Conservation (phyloP, 495 filamentous ascomycete genomes). For the Neurospora pannonica region DNA sequence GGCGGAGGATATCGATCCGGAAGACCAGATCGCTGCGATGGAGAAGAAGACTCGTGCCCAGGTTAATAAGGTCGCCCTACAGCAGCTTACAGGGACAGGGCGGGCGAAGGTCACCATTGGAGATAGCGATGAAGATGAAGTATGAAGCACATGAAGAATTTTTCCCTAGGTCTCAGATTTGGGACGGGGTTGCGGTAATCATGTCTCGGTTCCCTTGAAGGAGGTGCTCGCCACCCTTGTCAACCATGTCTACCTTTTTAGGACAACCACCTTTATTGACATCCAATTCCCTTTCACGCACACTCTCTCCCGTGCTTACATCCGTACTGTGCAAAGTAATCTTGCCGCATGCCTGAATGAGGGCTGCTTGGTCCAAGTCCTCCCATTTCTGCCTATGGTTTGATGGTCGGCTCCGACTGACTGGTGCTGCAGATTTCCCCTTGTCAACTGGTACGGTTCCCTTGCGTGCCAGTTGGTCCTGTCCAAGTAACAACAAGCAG, state of each 20-base stretch:
- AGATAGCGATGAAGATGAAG: slow-evolving; percentile 57
- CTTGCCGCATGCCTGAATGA: slow-evolving; percentile 16
- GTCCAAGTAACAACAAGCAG: neutral
- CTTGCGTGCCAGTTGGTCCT: slow-evolving; percentile 33
- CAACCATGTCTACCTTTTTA: slow-evolving; percentile 6
- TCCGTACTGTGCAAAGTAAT: slow-evolving; percentile 16
- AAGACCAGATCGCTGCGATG: slow-evolving; percentile 93
- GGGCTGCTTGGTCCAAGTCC: slow-evolving; percentile 1
- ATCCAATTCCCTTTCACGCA: slow-evolving; percentile 8
- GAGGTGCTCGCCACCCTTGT: slow-evolving; percentile 8
- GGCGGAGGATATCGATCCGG: slow-evolving; percentile 76
- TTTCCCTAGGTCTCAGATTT: slow-evolving; percentile 10
- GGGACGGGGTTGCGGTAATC: neutral
- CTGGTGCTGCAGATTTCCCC: slow-evolving; percentile 8
- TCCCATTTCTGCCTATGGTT: neutral
- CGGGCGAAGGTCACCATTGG: slow-evolving; percentile 83
- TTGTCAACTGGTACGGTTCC: slow-evolving; percentile 17
- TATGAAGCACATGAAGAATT: slow-evolving; percentile 14
- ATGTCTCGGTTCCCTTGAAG: slow-evolving; percentile 19
- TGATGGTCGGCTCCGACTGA: neutral
- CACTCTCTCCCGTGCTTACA: neutral
- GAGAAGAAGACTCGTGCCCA: slow-evolving; percentile 87
- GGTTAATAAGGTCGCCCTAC: slow-evolving; percentile 76
- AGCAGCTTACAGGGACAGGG: slow-evolving; percentile 70
- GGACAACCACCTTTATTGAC: slow-evolving; percentile 5